Base-by-base conservation (phyloP, 352 stramenopile genomes). In the Pythium graminicola region DNA sequence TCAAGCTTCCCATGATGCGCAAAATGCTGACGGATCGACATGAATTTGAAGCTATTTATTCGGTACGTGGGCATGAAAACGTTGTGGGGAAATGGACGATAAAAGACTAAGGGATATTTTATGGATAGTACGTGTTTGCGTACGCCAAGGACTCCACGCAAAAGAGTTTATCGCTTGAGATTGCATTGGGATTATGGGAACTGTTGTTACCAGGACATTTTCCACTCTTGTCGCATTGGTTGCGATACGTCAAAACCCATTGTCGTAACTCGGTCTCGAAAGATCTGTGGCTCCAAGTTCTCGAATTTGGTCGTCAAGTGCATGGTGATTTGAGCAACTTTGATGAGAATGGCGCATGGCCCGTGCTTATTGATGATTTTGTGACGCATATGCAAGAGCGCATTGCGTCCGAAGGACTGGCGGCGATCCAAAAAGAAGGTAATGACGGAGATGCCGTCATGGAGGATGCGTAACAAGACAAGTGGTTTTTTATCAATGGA, bases 271-370 rank as follows among this genome's bases (percentile, higher is more conserved):
- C 85, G 20, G 77, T 94, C 32, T 89, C 83, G 4, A 89, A 85
- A 41, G 83, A 94, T 50, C 44, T 92, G 54, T 94, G 83, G 83
- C 81, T 89, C 43, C 83, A 94, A 45, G 72, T 88, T 43, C 64
- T 94, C 43, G 77, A 94, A 43, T 94, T 94, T 69, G 76, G 76
- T 27, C 45, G 69, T 17, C 81, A 92, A 46, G 83, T 94, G 33
- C 65, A 73, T 20, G 39, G 62, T 5, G 73, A 89, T 39, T 40
- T 94, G 60, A 85, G 71, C 69, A 90, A 92, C 58, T 94, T 86
- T 65, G 81, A 94, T 57, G 81, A 90, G 47, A 94, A 94, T 36
- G 79, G 78, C 51, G 83, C 83, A 13, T 94, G 83, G 83, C 83
- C 83, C 17, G 83, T 94, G 50, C 60, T 94, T 20, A 67, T 94